Evolutionary conservation across 208 protist genomes (phyloP), one percentile per base, ranked within the genome.

Genomic region (Borovskyia barvae): DNA sequence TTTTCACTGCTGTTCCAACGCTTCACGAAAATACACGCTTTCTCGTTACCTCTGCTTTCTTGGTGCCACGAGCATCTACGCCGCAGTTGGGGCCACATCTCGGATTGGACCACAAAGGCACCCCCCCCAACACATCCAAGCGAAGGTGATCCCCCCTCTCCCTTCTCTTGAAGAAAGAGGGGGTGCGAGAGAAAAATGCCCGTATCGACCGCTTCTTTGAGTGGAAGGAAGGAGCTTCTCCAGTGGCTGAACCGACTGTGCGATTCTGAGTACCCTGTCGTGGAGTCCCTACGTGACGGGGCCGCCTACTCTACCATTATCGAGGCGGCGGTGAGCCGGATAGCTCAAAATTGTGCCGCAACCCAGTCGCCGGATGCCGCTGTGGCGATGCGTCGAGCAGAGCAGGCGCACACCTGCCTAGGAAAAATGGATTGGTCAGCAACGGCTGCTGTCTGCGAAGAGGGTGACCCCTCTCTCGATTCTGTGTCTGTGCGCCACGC

Each of bases 181-280:
- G 32, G 7, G 30, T 20, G 17, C 8, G 8, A 40, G 30, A 6
- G 32, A 30, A 29, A 32, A 19, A 71, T 59, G 42, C 43, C 65
- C 14, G 35, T 54, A 17, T 48, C 53, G 17, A 50, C 32, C 14
- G 64, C 71, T 33, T 62, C 52, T 2, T 59, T 73, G 30, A 68
- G 78, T 46, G 88, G 88, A 20, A 66, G 88, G 17, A 83, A 75
- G 19, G 82, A 89, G 61, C 63, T 90, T 14, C 66, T 94, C 24
- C 58, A 70, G 9, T 94, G 88, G 88, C 66, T 94, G 26, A 94
- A 94, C 50, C 78, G 66, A 19, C 61, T 94, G 12, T 94, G 88
- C 59, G 75, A 69, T 26, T 53, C 85, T 8, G 72, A 88, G 25
- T 94, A 94, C 37, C 88, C 88, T 2, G 68, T 80, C 1, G 75